Evolutionary conservation across 306 rosid genomes (phyloP).

Genomic region (Benincasa hispida): DNA sequence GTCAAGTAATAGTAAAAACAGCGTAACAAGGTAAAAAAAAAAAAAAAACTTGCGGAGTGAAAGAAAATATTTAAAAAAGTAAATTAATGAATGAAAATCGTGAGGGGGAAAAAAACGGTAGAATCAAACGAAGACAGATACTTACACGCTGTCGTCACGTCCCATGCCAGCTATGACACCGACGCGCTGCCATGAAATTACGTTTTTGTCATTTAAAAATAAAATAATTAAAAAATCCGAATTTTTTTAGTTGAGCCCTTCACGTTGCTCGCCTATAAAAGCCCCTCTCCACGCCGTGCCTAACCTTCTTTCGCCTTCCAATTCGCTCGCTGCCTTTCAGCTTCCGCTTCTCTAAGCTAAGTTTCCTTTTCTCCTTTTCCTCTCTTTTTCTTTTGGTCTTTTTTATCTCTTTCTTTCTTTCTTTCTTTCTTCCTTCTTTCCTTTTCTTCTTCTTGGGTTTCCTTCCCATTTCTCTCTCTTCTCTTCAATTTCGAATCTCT

Average conservation of each 20-base stretch:
- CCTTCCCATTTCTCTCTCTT: background rate
- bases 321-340: background rate
- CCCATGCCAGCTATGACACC: constrained; percentile 9
- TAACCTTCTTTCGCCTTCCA: background rate
- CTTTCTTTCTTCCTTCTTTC: background rate
- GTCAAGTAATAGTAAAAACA: too few species aligned
- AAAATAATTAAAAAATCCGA: background rate
- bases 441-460: background rate
- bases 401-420: background rate
- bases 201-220: background rate
- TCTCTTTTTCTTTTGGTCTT: background rate
- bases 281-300: background rate
- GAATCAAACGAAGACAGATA: background rate
- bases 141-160: constrained; percentile 1
- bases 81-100: background rate
- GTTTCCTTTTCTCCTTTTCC: background rate
- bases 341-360: background rate
- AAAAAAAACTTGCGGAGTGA: too few species aligned
- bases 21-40: too few species aligned
- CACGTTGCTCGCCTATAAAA: constrained; percentile 1
- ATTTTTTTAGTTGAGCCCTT: background rate
- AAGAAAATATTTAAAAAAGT: too few species aligned
- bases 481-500: background rate
- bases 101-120: background rate
- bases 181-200: background rate